Conservation (phyloP, 441 rosid genomes). For the Bocquillonia castaneifolia region DNA sequence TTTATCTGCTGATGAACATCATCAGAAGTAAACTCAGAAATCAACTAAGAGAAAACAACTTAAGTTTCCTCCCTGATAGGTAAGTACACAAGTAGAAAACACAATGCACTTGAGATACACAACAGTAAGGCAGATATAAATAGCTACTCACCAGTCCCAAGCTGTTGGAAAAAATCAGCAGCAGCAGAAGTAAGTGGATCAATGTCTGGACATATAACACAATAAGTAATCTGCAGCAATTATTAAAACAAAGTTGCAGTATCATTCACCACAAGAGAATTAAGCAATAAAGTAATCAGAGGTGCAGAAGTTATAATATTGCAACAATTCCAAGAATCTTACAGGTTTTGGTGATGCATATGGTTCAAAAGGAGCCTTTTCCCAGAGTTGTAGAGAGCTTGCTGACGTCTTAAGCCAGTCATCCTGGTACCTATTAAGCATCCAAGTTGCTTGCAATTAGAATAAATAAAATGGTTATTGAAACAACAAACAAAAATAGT, state of each 20-base stretch:
- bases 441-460: constrained; percentile 20
- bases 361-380: constrained; percentile 98
- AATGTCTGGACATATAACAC: constrained; percentile 94
- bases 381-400: constrained; percentile 87
- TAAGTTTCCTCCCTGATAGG: no score
- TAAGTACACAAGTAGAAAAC: no score
- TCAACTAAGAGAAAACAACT: constrained; percentile 3
- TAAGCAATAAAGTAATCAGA: constrained; percentile 9
- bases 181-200: constrained; percentile 94
- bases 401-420: constrained; percentile 98
- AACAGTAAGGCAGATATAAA: neutral
- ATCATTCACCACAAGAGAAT: constrained; percentile 10
- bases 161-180: constrained; percentile 96
- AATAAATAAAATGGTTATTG: neutral
- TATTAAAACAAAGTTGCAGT: constrained; percentile 26
- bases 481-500: neutral
- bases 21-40: neutral
- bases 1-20: neutral
- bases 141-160: constrained; percentile 77
- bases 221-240: constrained; percentile 68
- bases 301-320: constrained; percentile 1
- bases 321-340: constrained; percentile 31
- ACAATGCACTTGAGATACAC: neutral
- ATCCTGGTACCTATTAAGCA: constrained; percentile 82
- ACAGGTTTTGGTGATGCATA: constrained; percentile 87